Evolutionary conservation across 331 rosid genomes (phyloP), one percentile per base, ranked within the genome.

Genomic region (Acacia pycnantha): DNA sequence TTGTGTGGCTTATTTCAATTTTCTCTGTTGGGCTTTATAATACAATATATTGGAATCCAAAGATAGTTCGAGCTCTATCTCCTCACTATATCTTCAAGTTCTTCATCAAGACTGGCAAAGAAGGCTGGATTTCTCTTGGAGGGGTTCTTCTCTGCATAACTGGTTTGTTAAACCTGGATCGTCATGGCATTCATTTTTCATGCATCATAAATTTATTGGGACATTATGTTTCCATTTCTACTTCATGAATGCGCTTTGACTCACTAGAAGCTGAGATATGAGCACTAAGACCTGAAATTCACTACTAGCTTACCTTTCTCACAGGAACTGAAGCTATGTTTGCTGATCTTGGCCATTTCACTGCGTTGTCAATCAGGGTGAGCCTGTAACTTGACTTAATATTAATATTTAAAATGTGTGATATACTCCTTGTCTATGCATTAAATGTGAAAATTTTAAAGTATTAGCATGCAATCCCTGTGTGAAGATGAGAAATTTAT

Each of bases 241-340:
- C 66, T 82, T 72, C 73, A 41, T 62, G 58, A 61, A 24, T 83
- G 47, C 9, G 58, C 35, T 37, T 40, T 78, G 19, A 58, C 27
- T 79, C 21, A 35, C n/a, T n/a, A 48, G 66, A 68, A 68, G 47
- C 43, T 44, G 14, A 74, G 76, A 21, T 50, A 53, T 82, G 24
- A 76, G 48, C 67, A 26, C 11, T n/a, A 4, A 16, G 78, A 71
- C 40, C 13, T 81, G 46, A 78, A 71, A 33, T 76, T 84, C 29
- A 62, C 76, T 73, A 70, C 74, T 69, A 50, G n/a, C 59, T 79
- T 66, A 73, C 19, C 29, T 54, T 84, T 77, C 75, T 82, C 51
- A 22, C 88, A 94, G 98, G 98, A 82, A 88, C 98, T 50, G 98
- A 94, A 84, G 98, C 98, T 29, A 94, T 92, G 98, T 94, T 88